Conservation (phyloP, 2,329 filamentous ascomycete species). For the Macrophomina tecta region DNA sequence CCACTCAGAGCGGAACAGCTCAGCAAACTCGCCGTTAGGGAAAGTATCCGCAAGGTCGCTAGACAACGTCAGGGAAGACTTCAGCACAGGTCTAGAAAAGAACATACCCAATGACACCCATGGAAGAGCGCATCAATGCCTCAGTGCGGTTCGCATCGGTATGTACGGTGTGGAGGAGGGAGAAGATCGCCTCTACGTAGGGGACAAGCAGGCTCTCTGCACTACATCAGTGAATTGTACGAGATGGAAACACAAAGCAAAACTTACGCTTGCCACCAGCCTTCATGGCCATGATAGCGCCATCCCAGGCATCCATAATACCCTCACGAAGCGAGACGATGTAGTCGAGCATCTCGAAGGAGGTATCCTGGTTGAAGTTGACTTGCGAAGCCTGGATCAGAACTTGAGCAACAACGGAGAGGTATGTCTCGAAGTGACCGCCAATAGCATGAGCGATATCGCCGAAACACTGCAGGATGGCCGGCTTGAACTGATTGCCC, state of each 20-base stretch:
- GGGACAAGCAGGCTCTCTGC: slow-evolving; percentile 70
- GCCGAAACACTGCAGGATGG: slow-evolving; percentile 96
- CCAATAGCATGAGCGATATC: slow-evolving; percentile 96
- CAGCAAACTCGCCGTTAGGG: slow-evolving; percentile 83
- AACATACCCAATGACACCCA: slow-evolving; percentile 93
- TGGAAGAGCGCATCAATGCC: slow-evolving; percentile 86
- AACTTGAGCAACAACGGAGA: slow-evolving; percentile 90
- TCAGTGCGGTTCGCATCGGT: slow-evolving; percentile 89
- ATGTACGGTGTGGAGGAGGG: slow-evolving; percentile 80
- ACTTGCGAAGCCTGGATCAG: slow-evolving; percentile 91
- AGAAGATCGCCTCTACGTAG: slow-evolving; percentile 85
- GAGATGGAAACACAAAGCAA: neutral
- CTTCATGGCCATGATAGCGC: slow-evolving; percentile 95
- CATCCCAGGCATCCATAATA: slow-evolving; percentile 99
- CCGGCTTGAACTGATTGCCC: slow-evolving; percentile 96
- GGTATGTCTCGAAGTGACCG: slow-evolving; percentile 89
- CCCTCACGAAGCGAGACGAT: slow-evolving; percentile 93
- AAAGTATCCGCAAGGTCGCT: slow-evolving; percentile 95
- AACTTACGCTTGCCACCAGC: slow-evolving; percentile 66
- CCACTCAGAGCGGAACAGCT: slow-evolving; percentile 91
- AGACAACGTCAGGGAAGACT: slow-evolving; percentile 43
- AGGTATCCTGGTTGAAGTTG: slow-evolving; percentile 76
- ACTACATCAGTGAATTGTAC: neutral
- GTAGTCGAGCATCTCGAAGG: slow-evolving; percentile 96
- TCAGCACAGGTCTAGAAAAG: slow-evolving; percentile 3